These are phyloP conservation scores for Capillidium rhysosporum DNA, from an alignment of 371 early-diverging fungal species.

Conservation along the genomic window DNA sequence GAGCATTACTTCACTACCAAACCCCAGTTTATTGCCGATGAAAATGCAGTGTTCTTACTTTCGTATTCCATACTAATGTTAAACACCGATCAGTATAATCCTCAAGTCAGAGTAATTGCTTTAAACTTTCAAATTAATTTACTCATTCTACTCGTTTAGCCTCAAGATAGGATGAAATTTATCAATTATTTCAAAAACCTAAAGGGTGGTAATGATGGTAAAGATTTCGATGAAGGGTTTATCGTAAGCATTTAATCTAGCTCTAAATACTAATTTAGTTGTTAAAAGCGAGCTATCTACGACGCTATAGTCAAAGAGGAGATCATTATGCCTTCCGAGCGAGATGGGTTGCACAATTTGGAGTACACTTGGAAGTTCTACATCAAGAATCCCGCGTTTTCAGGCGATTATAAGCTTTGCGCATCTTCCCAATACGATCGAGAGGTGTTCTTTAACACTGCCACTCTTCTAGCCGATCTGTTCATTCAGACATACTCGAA, in stretches of 20 bases:
- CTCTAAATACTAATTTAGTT: not conserved
- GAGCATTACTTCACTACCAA: constrained; percentile 44
- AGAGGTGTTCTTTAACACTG: not conserved
- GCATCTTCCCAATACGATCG: not conserved
- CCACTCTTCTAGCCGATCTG: not conserved
- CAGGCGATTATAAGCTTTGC: not conserved
- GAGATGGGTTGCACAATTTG: constrained; percentile 84
- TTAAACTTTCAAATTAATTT: not conserved
- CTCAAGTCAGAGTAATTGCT: constrained; percentile 44
- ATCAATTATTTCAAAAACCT: constrained; percentile 68
- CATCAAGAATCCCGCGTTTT: constrained; percentile 23
- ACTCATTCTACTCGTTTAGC: not conserved
- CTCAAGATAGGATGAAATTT: constrained; percentile 32
- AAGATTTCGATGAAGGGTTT: constrained; percentile 47
- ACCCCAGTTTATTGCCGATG: constrained; percentile 37
- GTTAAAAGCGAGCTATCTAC: constrained; percentile 34
- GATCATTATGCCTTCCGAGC: constrained; percentile 77
- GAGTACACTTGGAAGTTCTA: constrained; percentile 86
- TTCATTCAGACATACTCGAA: constrained; percentile 1
- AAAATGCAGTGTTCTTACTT: constrained; percentile 59
- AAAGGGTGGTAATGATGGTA: constrained; percentile 50
- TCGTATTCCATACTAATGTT: constrained; percentile 80
- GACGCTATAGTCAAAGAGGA: constrained; percentile 55
- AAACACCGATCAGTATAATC: constrained; percentile 90
- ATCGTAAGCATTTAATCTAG: constrained; percentile 20